Conservation (phyloP, 2,329 filamentous ascomycete species). For the Chalara sp. region DNA sequence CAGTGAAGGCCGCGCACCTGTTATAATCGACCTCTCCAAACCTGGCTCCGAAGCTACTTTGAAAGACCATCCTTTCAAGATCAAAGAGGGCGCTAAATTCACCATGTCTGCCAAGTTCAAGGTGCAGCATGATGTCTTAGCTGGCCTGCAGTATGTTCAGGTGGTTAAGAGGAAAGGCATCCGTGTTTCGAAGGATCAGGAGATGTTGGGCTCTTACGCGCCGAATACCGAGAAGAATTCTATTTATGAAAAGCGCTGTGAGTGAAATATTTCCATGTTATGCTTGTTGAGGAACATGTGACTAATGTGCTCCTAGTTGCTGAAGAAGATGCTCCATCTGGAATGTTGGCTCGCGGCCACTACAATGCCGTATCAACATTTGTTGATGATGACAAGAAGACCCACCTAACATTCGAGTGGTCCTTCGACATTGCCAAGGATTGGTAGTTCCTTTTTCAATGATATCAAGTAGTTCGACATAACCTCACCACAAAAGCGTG, state of each 20-base stretch:
- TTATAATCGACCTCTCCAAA: conserved; percentile 78
- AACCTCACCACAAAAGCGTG: too few species aligned
- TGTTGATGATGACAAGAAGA: conserved; percentile 89
- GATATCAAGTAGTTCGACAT: too few species aligned
- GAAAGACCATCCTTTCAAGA: conserved; percentile 90
- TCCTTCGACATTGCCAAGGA: conserved; percentile 95
- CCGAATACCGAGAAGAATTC: conserved; percentile 86
- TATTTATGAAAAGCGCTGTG: conserved; percentile 87
- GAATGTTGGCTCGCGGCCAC: conserved; percentile 82
- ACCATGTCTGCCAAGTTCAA: conserved; percentile 92
- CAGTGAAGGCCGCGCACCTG: conserved; percentile 72
- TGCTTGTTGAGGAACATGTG: neutral
- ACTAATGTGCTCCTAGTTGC: conserved; percentile 52
- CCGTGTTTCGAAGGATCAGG: conserved; percentile 83
- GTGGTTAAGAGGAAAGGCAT: conserved; percentile 86
- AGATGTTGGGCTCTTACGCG: conserved; percentile 97
- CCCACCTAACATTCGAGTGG: conserved; percentile 91
- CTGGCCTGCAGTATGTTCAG: conserved; percentile 93
- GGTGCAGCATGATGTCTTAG: conserved; percentile 94
- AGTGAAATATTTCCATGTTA: conserved; percentile 40
- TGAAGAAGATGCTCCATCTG: conserved; percentile 84
- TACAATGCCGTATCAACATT: conserved; percentile 89
- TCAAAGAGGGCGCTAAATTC: conserved; percentile 93
- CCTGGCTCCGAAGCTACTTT: conserved; percentile 69
- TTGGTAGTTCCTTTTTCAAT: conserved; percentile 51